A percentile compares a stretch with the other conserved stretches of the same genome.
Evolutionary conservation across 805 yeast species (phyloP).

Genomic region (Suhomyces emberorum): DNA sequence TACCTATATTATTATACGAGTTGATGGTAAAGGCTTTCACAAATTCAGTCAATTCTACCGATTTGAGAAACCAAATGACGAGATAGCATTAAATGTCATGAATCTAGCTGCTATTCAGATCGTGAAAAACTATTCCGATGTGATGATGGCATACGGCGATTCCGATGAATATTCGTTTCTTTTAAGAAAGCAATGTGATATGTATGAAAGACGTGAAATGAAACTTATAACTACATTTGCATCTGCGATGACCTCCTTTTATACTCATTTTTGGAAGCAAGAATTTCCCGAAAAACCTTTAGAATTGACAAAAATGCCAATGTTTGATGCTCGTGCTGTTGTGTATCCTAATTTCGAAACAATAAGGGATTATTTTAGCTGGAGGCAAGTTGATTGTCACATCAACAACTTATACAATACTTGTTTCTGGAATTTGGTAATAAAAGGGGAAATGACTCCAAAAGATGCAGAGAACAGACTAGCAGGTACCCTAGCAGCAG

Average conservation of each 20-base stretch:
- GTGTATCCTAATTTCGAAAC: conserved; percentile 63
- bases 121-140: conserved; percentile 64
- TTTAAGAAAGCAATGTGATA: conserved; percentile 54
- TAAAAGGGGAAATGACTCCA: conserved; percentile 63
- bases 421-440: conserved; percentile 82
- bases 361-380: conserved; percentile 78
- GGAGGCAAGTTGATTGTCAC: conserved; percentile 97
- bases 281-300: conserved; percentile 52
- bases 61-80: conserved; percentile 87
- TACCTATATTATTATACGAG: conserved; percentile 75
- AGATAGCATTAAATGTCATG: conserved; percentile 72
- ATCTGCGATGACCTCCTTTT: conserved; percentile 75
- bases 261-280: conserved; percentile 63
- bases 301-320: conserved; percentile 59
- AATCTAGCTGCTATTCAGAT: conserved; percentile 72
- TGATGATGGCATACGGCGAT: conserved; percentile 85
- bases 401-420: conserved; percentile 94
- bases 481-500: conserved; percentile 74
- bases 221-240: conserved; percentile 81
- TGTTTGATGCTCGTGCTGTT: conserved; percentile 90
- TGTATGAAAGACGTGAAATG: conserved; percentile 81
- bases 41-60: conserved; percentile 69
- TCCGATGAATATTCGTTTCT: conserved; percentile 92
- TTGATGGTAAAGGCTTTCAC: conserved; percentile 95
- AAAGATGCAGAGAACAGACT: conserved; percentile 77